Conservation (phyloP, 2,329 filamentous ascomycete species). For the Arachnomyces sp. region DNA sequence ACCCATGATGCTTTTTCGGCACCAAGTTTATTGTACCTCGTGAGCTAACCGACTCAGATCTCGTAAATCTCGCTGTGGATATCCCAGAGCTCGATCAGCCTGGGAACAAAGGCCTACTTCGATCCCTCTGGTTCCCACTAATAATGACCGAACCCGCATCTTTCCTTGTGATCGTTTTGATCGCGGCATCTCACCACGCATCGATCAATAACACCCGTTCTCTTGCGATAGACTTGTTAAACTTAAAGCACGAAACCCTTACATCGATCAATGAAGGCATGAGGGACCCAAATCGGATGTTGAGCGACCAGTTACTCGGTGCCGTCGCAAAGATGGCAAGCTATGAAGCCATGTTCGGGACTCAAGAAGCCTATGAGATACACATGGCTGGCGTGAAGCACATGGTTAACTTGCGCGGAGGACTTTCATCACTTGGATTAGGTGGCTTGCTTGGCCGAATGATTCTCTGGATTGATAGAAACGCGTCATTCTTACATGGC, state of each 20-base stretch:
- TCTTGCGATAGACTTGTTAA: slow-evolving; percentile 27
- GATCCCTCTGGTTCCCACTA: slow-evolving; percentile 35
- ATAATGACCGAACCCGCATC: slow-evolving; percentile 34
- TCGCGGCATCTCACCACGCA: slow-evolving; percentile 36
- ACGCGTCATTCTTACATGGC: slow-evolving; percentile 31
- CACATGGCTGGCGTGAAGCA: slow-evolving; percentile 42
- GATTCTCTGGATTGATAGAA: slow-evolving; percentile 44
- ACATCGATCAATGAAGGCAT: slow-evolving; percentile 36
- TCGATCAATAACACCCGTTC: slow-evolving; percentile 17
- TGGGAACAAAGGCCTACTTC: slow-evolving; percentile 26
- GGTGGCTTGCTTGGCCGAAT: slow-evolving; percentile 41
- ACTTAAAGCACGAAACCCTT: slow-evolving; percentile 40
- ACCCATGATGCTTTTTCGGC: slow-evolving; percentile 5
- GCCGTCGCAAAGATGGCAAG: slow-evolving; percentile 47
- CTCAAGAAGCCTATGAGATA: slow-evolving; percentile 33
- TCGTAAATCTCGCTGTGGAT: slow-evolving; percentile 33
- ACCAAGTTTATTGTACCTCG: no score
- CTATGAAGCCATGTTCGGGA: slow-evolving; percentile 47
- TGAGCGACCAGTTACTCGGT: slow-evolving; percentile 39
- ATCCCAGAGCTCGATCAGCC: slow-evolving; percentile 36
- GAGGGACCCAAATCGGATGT: slow-evolving; percentile 18
- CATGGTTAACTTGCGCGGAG: slow-evolving; percentile 40
- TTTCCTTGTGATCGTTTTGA: slow-evolving; percentile 36
- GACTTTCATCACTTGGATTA: slow-evolving; percentile 36
- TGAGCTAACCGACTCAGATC: slow-evolving; percentile 16